A percentile compares a stretch with the other conserved stretches of the same genome.
Conservation (phyloP, 2,329 filamentous ascomycete genomes). For the Scedosporium dehoogii region DNA sequence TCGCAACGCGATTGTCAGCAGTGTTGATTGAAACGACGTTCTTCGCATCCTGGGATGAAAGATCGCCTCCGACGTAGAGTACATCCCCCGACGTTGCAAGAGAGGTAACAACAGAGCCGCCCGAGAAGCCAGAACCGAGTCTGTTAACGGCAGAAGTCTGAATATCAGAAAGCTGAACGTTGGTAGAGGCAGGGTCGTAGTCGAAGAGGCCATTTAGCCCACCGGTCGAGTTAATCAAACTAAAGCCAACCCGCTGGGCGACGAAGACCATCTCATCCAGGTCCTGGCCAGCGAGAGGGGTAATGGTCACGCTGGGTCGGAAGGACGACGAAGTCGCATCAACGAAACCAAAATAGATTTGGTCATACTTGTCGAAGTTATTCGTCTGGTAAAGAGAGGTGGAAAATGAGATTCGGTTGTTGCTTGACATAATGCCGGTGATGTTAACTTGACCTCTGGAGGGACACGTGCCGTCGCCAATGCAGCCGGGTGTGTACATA, state of each 20-base stretch:
- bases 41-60: conserved; percentile 54
- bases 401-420: conserved; percentile 36
- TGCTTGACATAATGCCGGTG: conserved; percentile 57
- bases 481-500: conserved; percentile 86
- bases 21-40: conserved; percentile 71
- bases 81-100: conserved; percentile 55
- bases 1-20: conserved; percentile 49
- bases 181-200: conserved; percentile 53
- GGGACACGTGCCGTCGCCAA: conserved; percentile 65
- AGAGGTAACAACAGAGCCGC: conserved; percentile 58
- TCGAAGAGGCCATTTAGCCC: conserved; percentile 87
- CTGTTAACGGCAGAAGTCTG: conserved; percentile 64
- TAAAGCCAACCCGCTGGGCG: conserved; percentile 80
- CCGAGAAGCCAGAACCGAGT: conserved; percentile 60
- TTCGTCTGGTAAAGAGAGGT: conserved; percentile 79
- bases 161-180: conserved; percentile 52
- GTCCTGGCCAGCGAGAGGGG: conserved; percentile 54
- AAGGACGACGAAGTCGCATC: conserved; percentile 66
- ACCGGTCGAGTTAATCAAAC: conserved; percentile 60
- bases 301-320: conserved; percentile 69
- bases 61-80: conserved; percentile 76
- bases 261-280: conserved; percentile 63
- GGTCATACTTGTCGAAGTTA: conserved; percentile 92
- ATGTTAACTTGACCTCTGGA: conserved; percentile 75
- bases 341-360: conserved; percentile 77